These are phyloP conservation scores for Serendipita sp. DNA, from an alignment of 1,284 basidiomycete species.

Conservation along the genomic window DNA sequence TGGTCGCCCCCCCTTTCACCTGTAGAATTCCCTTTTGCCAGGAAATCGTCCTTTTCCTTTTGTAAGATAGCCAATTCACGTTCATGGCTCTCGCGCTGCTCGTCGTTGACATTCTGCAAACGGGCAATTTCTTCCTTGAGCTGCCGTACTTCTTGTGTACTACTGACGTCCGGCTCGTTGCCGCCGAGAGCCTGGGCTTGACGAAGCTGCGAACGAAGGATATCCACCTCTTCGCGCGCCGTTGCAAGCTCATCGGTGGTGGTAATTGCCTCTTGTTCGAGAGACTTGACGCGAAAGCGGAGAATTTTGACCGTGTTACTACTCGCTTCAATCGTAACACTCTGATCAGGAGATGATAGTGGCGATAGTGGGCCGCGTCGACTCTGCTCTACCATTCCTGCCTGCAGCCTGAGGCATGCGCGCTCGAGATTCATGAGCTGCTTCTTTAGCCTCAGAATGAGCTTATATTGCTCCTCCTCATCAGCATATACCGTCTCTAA, in stretches of 20 bases:
- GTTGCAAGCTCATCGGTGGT: not conserved
- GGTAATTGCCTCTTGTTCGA: constrained; percentile 17
- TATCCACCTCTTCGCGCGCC: not conserved
- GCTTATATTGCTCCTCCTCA: constrained; percentile 37
- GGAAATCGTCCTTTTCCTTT: constrained; percentile 29
- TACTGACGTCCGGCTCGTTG: not conserved
- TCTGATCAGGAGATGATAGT: constrained; percentile 25
- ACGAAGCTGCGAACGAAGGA: not conserved
- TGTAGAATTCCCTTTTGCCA: constrained; percentile 10
- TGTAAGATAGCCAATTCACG: constrained; percentile 17
- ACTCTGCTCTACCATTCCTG: constrained; percentile 52
- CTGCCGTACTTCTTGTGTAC: not conserved
- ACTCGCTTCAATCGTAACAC: constrained; percentile 64
- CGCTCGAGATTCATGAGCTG: constrained; percentile 56
- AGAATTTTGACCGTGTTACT: constrained; percentile 51
- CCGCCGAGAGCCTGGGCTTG: not conserved
- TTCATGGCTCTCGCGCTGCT: constrained; percentile 31
- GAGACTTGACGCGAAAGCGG: constrained; percentile 43
- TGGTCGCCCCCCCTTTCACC: constrained; percentile 1
- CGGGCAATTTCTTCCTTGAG: constrained; percentile 5
- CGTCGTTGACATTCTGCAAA: constrained; percentile 23
- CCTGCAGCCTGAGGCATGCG: constrained; percentile 42
- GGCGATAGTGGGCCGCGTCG: constrained; percentile 50
- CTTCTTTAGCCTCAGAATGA: constrained; percentile 50
- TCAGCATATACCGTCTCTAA: constrained; percentile 22